phyloP scores from a whole-genome alignment of 257 asterid species.

The Lycium barbarum region DNA sequence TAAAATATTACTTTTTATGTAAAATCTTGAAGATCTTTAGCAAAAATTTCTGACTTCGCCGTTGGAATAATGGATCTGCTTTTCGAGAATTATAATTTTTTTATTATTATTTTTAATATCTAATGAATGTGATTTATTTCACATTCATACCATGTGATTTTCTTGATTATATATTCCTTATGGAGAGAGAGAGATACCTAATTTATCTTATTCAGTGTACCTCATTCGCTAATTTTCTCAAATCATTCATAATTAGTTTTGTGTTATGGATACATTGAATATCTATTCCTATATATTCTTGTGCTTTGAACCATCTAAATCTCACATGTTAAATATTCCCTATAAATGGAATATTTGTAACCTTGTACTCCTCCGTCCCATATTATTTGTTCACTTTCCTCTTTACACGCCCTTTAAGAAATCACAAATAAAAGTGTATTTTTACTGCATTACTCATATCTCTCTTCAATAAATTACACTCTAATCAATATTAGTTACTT shows the following conservation, averaged over 20 bases:
- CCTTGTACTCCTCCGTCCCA: neutral
- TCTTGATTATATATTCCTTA: neutral
- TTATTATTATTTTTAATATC: neutral
- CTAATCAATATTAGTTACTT: too few species aligned
- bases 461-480: too few species aligned
- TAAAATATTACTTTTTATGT: too few species aligned
- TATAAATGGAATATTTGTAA: neutral
- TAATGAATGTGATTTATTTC: neutral
- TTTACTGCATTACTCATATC: too few species aligned
- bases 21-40: neutral
- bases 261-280: slow-evolving; percentile 2
- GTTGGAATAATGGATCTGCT: neutral
- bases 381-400: too few species aligned
- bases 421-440: too few species aligned
- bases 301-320: neutral
- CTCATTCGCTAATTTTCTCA: neutral
- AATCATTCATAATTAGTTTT: neutral
- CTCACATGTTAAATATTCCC: neutral
- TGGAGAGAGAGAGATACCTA: too few species aligned
- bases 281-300: neutral
- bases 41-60: neutral
- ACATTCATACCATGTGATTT: neutral
- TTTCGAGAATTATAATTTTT: neutral
- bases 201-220: neutral
- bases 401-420: too few species aligned